Base-by-base conservation (phyloP, 106 monocot species). In the Acorus gramineus region DNA sequence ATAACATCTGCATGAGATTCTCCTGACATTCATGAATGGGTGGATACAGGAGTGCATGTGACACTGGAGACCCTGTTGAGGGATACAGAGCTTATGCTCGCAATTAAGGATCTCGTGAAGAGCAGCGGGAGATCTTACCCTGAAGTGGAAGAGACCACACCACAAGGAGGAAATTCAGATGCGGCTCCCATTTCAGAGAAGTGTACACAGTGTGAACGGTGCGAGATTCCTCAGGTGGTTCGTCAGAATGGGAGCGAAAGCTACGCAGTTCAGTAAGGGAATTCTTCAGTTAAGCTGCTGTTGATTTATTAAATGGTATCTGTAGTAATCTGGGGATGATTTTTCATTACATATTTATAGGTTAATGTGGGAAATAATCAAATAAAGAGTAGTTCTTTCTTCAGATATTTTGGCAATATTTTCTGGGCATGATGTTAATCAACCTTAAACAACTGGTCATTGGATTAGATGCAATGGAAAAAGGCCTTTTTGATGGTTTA, bases 71-170 rank as follows among this genome's bases (percentile, higher is more conserved):
- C 79, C 42, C 70, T 93, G 65, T 55, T 89, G 70, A 51, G 49
- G 3, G 93, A 93, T 56, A 66, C 77, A 28, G 86, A 89, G 28
- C 77, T 93, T 6, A 78, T 70, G 46, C 50, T 14, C 12, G 53
- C 57, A 49, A 79, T 89, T n/a, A 89, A 82, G 57, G 79, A 79
- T 69, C 81, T 93, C 50, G 79, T 89, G 12, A 70, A 12, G 4
- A 68, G 50, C 4, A 86, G 89, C 52, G 86, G 81, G 57, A 81
- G 93, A 65, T 86, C 93, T 14, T 84, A 70, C 60, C 89, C 89
- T 42, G 52, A 14, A 48, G 47, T 63, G 12, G 82, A 66, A 61
- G 61, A 7, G 14, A 7, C 12, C 11, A 46, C 14, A 2, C 53
- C 59, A 6, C 44, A 57, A 4, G 62, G 47, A 10, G 74, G 68